Evolutionary conservation across 2,329 filamentous ascomycete genomes (phyloP), one percentile per base, ranked within the genome.

Genomic region (Verticillium nubilum): DNA sequence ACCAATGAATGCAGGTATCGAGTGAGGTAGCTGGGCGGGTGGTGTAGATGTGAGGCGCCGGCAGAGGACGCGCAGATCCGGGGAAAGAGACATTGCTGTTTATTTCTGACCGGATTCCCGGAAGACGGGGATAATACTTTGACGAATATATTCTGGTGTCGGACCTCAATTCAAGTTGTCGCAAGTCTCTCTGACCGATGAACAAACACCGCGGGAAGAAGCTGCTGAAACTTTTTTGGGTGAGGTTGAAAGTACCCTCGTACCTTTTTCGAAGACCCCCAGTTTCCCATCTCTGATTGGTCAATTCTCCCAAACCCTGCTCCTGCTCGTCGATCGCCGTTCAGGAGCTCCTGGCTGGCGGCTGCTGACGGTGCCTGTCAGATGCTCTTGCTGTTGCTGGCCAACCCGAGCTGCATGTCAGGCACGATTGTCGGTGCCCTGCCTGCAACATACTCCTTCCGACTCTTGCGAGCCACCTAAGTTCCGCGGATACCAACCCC

Each of bases 11-110:
- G 85, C 84, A 31, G 90, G 87, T 61, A 90, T 83, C 56, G 92
- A 80, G 58, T 84, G 82, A 59, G 91, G 91, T 5, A 97, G 85
- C 64, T 94, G 86, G 54, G 85, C 77, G n/a, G 85, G 80, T 0
- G 90, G 81, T 12, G 89, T 88, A 1, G 89, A 87, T 1, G 87
- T 87, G 65, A 97, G 79, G 64, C 86, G 86, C 62, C 86, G 84
- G 67, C 85, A 90, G 52, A 92, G 77, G 56, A 87, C 82, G 61
- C 83, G 80, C 17, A 91, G 78, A 66, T 88, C 85, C 47, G 85
- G 77, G 5, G 80, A 81, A 33, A 77, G 70, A 61, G 77, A 72
- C 68, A 77, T 73, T 58, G 35, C 54, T 23, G 19, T 25, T 19
- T 50, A 13, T 9, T 13, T 6, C 3, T 12, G 5, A 25, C 19